Evolutionary conservation across 1,284 basidiomycete species (phyloP).

Genomic region (Tilletiopsis washingtonensis): DNA sequence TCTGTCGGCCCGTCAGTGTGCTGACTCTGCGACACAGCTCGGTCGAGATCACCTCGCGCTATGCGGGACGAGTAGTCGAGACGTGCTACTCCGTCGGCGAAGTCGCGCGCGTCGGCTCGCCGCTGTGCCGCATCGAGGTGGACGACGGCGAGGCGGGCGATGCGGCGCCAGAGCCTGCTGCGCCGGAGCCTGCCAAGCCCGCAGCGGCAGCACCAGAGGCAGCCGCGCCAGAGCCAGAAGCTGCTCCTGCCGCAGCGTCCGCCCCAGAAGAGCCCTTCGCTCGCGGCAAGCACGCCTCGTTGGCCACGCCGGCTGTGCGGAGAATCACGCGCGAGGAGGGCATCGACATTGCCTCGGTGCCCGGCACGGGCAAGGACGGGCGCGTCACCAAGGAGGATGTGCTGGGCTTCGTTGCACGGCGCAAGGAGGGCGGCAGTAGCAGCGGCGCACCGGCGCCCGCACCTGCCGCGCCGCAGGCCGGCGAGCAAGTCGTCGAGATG

Average conservation of each 20-base stretch:
- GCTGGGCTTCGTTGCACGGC: constrained; percentile 3
- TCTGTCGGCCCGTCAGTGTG: too few species aligned
- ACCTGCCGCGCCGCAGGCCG: background rate
- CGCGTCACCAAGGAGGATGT: constrained; percentile 70
- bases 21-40: too few species aligned
- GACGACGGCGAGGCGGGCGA: constrained; percentile 53
- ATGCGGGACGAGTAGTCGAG: constrained; percentile 66
- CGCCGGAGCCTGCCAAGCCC: background rate
- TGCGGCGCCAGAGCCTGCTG: background rate
- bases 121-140: constrained; percentile 74
- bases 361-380: constrained; percentile 66
- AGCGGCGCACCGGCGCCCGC: background rate
- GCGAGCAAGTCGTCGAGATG: constrained; percentile 22
- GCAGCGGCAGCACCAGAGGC: background rate
- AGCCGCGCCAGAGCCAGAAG: background rate
- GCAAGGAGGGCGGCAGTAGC: too few species aligned
- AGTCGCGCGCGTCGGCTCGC: constrained; percentile 75
- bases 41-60: constrained; percentile 86
- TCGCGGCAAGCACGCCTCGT: constrained; percentile 1
- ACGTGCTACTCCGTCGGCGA: constrained; percentile 73
- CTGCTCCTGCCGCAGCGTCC: background rate
- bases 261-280: background rate
- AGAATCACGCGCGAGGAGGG: constrained; percentile 64
- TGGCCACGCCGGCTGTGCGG: constrained; percentile 67
- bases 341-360: constrained; percentile 56